Conservation (phyloP, 495 filamentous ascomycete genomes). For the Podospora australis region DNA sequence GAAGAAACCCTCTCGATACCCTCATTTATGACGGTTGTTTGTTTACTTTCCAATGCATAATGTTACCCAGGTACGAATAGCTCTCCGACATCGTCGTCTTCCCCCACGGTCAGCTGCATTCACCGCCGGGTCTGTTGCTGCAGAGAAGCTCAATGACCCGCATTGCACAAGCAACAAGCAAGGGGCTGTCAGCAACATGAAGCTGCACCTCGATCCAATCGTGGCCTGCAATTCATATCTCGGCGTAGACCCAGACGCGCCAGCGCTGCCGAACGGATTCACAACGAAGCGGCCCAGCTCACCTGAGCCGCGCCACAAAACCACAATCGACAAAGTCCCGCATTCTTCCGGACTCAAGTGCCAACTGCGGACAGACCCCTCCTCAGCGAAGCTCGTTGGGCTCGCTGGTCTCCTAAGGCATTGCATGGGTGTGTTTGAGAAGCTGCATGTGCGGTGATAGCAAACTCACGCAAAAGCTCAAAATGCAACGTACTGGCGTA, state of each 20-base stretch:
- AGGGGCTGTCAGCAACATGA: slow-evolving; percentile 10
- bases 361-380: background rate
- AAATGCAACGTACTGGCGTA: background rate
- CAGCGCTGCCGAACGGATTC: slow-evolving; percentile 7
- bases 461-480: too few relatives aligned
- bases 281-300: slow-evolving; percentile 20
- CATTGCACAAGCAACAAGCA: slow-evolving; percentile 6
- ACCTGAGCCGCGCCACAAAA: slow-evolving; percentile 16
- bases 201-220: slow-evolving; percentile 18
- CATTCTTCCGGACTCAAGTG: slow-evolving; percentile 11
- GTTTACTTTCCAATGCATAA: slow-evolving; percentile 16
- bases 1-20: too few relatives aligned
- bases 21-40: slow-evolving; percentile 10
- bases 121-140: background rate
- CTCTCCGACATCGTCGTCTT: background rate
- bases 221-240: slow-evolving; percentile 6
- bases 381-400: background rate
- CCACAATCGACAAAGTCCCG: background rate
- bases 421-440: slow-evolving; percentile 17
- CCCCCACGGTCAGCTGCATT: slow-evolving; percentile 1
- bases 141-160: slow-evolving; percentile 13
- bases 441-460: slow-evolving; percentile 9
- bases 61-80: background rate
- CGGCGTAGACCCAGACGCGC: slow-evolving; percentile 14
- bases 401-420: slow-evolving; percentile 1